Percentiles rank a stretch among this genome's conserved stretches.
phyloP scores from a whole-genome alignment of 2,329 filamentous ascomycete species.

The Penicillium sp. region DNA sequence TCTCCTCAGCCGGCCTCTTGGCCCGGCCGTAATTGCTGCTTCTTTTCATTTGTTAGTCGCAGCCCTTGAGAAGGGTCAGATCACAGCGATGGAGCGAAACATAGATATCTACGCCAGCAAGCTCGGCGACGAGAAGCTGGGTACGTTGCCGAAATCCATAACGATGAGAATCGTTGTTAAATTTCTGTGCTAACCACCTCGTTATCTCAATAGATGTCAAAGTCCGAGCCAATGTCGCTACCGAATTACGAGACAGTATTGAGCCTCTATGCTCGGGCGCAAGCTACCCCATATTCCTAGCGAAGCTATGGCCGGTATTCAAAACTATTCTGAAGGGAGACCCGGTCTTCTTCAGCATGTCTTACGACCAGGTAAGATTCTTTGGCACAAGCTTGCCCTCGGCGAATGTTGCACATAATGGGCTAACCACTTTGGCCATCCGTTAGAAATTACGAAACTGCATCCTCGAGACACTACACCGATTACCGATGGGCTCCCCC shows the following conservation, averaged over 20 bases:
- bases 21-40: conserved; percentile 38
- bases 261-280: conserved; percentile 77
- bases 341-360: conserved; percentile 88
- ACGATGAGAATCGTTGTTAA: background rate
- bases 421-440: conserved; percentile 9
- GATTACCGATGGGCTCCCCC: conserved; percentile 70
- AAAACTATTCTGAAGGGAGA: conserved; percentile 79
- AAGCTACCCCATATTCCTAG: conserved; percentile 77
- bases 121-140: conserved; percentile 50
- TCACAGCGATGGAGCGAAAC: conserved; percentile 44
- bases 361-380: conserved; percentile 74
- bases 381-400: background rate
- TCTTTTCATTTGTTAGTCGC: conserved; percentile 20
- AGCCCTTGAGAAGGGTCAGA: conserved; percentile 25
- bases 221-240: conserved; percentile 76
- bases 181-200: conserved; percentile 1
- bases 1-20: conserved; percentile 37
- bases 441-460: conserved; percentile 82
- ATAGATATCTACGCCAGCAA: conserved; percentile 53
- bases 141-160: conserved; percentile 35
- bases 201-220: conserved; percentile 64
- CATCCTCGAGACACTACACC: conserved; percentile 90
- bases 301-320: conserved; percentile 87
- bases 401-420: background rate
- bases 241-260: conserved; percentile 84